A percentile compares a stretch with the other conserved stretches of the same genome.
These are phyloP conservation scores for Leonotis leonurus DNA, from an alignment of 257 asterid species.

Conservation along the genomic window DNA sequence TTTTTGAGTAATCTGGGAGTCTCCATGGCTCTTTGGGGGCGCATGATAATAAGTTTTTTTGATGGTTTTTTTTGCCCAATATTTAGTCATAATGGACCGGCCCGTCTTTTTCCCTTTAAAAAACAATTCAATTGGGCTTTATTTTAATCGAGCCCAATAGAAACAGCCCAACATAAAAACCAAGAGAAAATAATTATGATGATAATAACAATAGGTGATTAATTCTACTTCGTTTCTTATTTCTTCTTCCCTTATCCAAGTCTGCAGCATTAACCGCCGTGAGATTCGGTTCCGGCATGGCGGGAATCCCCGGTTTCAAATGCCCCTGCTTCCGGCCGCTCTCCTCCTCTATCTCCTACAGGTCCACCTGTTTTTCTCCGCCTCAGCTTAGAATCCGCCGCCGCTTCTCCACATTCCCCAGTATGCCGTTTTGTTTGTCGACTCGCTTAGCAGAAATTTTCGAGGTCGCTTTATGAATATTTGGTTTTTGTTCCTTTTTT, in stretches of 20 bases:
- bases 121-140: too few relatives aligned
- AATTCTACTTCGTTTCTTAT: too few relatives aligned
- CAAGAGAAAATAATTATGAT: too few relatives aligned
- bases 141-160: too few relatives aligned
- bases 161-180: too few relatives aligned
- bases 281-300: conserved; percentile 31
- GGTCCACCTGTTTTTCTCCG: conserved; percentile 23
- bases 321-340: conserved; percentile 37
- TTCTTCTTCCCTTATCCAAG: conserved; percentile 22
- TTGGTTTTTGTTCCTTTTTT: background rate
- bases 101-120: too few relatives aligned
- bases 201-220: too few relatives aligned
- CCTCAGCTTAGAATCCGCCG: conserved; percentile 27
- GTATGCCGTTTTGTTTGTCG: conserved; percentile 24
- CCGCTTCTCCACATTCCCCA: conserved; percentile 43
- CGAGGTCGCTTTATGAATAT: background rate
- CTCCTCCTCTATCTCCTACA: conserved; percentile 32
- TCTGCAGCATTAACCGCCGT: background rate
- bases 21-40: too few relatives aligned
- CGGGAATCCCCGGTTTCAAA: conserved; percentile 52
- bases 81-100: too few relatives aligned
- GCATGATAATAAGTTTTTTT: too few relatives aligned
- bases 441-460: background rate
- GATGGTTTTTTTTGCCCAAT: too few relatives aligned
- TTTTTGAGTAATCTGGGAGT: too few relatives aligned